Conservation (phyloP, 163 green algal species). For the Scenedesmus sp. region DNA sequence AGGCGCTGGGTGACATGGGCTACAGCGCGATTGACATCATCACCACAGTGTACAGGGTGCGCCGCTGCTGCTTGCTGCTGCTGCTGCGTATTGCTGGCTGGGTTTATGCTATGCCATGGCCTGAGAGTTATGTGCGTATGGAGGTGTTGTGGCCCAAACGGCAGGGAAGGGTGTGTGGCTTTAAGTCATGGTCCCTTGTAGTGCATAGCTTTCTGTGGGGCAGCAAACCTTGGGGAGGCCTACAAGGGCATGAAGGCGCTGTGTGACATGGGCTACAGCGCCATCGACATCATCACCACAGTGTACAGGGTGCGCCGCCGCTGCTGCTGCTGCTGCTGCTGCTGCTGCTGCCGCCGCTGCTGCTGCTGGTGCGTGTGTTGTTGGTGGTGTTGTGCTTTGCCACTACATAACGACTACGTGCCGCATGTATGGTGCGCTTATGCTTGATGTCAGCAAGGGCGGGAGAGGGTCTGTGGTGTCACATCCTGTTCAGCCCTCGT, state of each 20-base stretch:
- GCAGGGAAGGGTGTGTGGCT: too few relatives aligned
- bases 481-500: too few relatives aligned
- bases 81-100: too few relatives aligned
- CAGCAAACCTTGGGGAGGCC: too few relatives aligned
- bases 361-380: neutral
- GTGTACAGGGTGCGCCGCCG: constrained; percentile 81
- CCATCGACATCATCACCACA: constrained; percentile 97
- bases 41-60: constrained; percentile 91
- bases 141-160: too few relatives aligned
- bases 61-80: constrained; percentile 45
- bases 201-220: too few relatives aligned
- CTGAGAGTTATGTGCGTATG: too few relatives aligned
- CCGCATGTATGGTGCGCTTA: neutral
- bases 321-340: neutral
- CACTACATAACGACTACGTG: neutral
- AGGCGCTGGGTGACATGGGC: constrained; percentile 89
- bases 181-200: too few relatives aligned
- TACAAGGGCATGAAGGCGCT: too few relatives aligned
- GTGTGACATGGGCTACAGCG: constrained; percentile 89
- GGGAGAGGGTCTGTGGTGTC: too few relatives aligned
- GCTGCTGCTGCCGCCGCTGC: neutral
- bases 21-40: constrained; percentile 97
- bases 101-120: too few relatives aligned
- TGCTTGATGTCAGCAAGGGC: too few relatives aligned
- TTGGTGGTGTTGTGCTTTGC: neutral